Evolutionary conservation across 2,329 filamentous ascomycete genomes (phyloP), one percentile per base, ranked within the genome.

Genomic region (Thielaviopsis musarum): DNA sequence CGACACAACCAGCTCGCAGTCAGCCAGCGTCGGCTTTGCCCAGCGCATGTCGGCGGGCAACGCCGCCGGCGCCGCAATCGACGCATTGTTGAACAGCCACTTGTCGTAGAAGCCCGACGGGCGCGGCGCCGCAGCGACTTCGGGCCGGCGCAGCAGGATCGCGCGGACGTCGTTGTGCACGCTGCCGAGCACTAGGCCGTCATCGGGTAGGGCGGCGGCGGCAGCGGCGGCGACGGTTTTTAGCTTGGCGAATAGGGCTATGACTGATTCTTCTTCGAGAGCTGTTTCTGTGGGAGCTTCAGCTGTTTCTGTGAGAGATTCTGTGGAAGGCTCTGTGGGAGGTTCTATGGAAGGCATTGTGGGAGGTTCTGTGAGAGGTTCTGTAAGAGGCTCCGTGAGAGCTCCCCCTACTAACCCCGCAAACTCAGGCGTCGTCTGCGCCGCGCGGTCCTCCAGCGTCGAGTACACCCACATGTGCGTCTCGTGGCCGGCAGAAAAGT

Each of bases 381-480:
- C 24, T 26, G 24, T 26, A 6, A 26, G 24, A 26, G 24, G 6
- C 6, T 26, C 24, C 6, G 24, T 26, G 3, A 26, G 3, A 26
- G 24, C 6, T 26, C 24, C 24, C 30, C 9, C 30, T n/a, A 56
- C 6, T 55, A 41, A 1, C 57, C 6, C 15, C 19, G 53, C 38
- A 57, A 49, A 24, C 26, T 59, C 38, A 15, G 38, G 19, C 6
- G 59, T 48, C 12, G 19, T 54, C 21, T 61, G 59, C 4, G 63
- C 49, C 7, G 52, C 48, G 1, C 62, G 58, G 59, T 71, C 68
- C 61, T 82, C 77, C 2, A 79, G 65, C 0, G 76, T 77, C 1
- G 73, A 75, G 67, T 83, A 87, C 1, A 87, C 65, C 77, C 80
- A 86, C 30, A 81, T 71, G 62, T 86, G 78, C 0, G 84, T 87